phyloP scores from a whole-genome alignment of 1,284 basidiomycete genomes.

The Mycena sp. region DNA sequence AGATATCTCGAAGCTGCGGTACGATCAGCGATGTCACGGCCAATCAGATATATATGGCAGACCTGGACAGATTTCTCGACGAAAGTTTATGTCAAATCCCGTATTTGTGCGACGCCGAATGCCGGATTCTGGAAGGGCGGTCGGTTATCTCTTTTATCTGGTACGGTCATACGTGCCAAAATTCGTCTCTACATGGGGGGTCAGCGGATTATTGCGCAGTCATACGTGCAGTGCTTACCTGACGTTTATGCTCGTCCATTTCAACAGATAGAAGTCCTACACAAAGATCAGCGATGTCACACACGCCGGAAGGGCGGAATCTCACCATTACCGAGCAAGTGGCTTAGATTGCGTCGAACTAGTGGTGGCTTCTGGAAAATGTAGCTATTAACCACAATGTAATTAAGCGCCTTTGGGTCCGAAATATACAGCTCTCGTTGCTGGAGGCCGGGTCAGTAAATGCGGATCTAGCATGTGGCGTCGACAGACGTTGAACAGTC shows the following conservation, averaged over 20 bases:
- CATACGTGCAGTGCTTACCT: neutral
- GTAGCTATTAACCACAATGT: neutral
- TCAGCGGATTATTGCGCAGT: neutral
- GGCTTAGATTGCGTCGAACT: neutral
- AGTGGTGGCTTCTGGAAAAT: neutral
- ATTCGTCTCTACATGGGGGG: neutral
- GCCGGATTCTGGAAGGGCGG: neutral
- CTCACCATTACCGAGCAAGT: neutral
- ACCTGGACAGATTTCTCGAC: conserved; percentile 60
- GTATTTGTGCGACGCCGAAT: neutral
- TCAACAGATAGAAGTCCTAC: neutral
- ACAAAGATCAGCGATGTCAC: neutral
- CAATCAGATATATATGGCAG: neutral
- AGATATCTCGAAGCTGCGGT: conserved; percentile 56
- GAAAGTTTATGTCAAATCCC: conserved; percentile 56
- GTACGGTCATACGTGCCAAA: neutral
- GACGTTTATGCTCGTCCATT: neutral
- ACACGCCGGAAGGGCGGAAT: neutral
- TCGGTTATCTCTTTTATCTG: neutral
- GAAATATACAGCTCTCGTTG: neutral
- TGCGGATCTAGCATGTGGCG: neutral
- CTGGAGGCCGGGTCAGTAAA: neutral
- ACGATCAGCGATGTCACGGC: neutral
- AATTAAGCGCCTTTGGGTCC: conserved; percentile 1
- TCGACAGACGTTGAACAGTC: neutral